Conservation (phyloP, 306 rosid genomes). For the Castanospermum australe region DNA sequence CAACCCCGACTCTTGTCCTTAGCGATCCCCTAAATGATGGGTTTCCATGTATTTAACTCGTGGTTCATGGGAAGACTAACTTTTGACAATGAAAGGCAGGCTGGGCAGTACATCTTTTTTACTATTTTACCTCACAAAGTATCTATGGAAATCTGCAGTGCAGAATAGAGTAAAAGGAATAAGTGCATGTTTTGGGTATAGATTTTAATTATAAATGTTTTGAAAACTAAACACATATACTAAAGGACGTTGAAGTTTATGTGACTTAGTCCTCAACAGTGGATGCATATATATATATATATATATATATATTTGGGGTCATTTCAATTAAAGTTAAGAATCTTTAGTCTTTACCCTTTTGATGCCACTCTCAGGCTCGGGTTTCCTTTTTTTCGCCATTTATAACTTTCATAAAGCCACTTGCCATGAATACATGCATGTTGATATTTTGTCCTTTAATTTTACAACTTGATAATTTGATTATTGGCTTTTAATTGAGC, state of each 20-base stretch:
- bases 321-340: background rate
- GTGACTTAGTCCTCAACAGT: background rate
- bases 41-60: constrained; percentile 31
- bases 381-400: background rate
- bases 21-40: constrained; percentile 16
- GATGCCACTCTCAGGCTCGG: background rate
- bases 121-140: background rate
- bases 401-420: background rate
- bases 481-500: background rate
- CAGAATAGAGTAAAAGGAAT: background rate
- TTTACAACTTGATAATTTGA: background rate
- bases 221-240: too few species aligned
- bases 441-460: background rate
- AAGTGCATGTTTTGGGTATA: too few species aligned
- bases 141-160: background rate
- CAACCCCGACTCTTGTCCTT: constrained; percentile 8
- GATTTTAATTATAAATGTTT: too few species aligned
- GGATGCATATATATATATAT: background rate
- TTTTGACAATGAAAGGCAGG: constrained; percentile 16
- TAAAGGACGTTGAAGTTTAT: too few species aligned
- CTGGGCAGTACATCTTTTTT: background rate
- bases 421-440: background rate
- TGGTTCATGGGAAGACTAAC: constrained; percentile 22
- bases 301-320: background rate
- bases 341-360: constrained; percentile 13